Base-by-base conservation (phyloP, 169 alveolate genomes). In the Plasmodium malariae region DNA sequence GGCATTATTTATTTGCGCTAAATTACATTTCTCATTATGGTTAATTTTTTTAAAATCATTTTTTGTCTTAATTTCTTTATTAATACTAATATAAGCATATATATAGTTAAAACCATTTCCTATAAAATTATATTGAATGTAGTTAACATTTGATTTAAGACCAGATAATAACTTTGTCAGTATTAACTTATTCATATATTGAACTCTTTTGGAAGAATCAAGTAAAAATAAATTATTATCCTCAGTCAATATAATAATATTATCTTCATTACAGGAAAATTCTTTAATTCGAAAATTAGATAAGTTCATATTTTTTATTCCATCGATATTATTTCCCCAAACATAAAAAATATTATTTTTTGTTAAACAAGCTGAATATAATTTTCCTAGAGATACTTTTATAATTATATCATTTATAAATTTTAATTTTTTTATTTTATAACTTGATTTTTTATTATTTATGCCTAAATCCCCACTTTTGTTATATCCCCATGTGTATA, bases 321-420 rank as follows among this genome's bases (percentile, higher is more conserved):
- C 59, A 17, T 19, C n/a, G 32, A 80, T 80, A 40, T 67, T 34
- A 65, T 80, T 80, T 21, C 90, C 90, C 90, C 90, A 80, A 17
- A 80, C 24, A 59, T 55, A 80, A 43, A 80, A 80, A 34, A 24
- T 67, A 34, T 80, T 69, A 65, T 67, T 54, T 67, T 62, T 80
- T 55, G 90, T 80, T 80, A 80, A 80, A 63, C 90, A 80, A 57
- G 90, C 90, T 48, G 90, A 80, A 43, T 57, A 80, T 65, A 80
- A 67, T 80, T 65, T 65, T 19, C 90, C 70, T 11, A 80, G 83
- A 34, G 72, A 80, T 32, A 51, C 83, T 32, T 80, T 80, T 69
- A 65, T 28, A 36, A 80, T 43, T 34, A 17, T 65, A 30, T 80
- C 83, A 4, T 80, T 65, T 12, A 48, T 14, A 12, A 80, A 34